Percentiles rank a stretch among this genome's conserved stretches.
These are phyloP conservation scores for Wickerhamomyces bovis DNA, from an alignment of 805 yeast species.

Conservation along the genomic window DNA sequence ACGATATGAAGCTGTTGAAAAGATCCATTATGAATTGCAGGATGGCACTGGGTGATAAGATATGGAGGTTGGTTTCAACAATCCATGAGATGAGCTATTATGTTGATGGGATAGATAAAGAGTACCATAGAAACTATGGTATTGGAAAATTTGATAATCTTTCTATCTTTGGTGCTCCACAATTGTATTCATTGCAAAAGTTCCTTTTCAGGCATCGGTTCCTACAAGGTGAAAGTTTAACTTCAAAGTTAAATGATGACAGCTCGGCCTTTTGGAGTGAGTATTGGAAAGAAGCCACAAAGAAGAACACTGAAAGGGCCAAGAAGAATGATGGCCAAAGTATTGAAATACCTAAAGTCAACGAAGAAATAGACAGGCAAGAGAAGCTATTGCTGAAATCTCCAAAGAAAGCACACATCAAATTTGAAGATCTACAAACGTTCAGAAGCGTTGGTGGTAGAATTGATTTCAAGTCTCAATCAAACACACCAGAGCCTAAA, in stretches of 20 bases:
- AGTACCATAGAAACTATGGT: slow-evolving; percentile 36
- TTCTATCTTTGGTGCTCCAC: slow-evolving; percentile 56
- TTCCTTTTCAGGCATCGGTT: slow-evolving; percentile 50
- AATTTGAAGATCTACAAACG: slow-evolving; percentile 7
- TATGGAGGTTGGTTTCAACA: slow-evolving; percentile 53
- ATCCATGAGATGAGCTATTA: slow-evolving; percentile 64
- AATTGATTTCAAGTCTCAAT: slow-evolving; percentile 1
- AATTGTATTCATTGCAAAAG: slow-evolving; percentile 43
- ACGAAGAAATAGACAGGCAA: slow-evolving; percentile 21
- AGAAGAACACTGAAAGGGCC: slow-evolving; percentile 31
- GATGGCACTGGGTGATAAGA: slow-evolving; percentile 42
- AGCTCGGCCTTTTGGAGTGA: slow-evolving; percentile 45
- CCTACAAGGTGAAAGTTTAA: slow-evolving; percentile 27
- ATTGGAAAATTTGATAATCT: slow-evolving; percentile 31
- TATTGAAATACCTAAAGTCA: slow-evolving; percentile 24
- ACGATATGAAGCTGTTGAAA: slow-evolving; percentile 38
- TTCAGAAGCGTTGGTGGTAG: slow-evolving; percentile 9
- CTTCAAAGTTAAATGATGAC: slow-evolving; percentile 26
- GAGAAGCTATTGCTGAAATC: slow-evolving; percentile 9
- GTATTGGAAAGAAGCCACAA: slow-evolving; percentile 43
- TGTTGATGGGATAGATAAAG: slow-evolving; percentile 38
- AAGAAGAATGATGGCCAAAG: slow-evolving; percentile 30
- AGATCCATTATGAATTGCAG: slow-evolving; percentile 40
- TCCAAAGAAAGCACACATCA: slow-evolving; percentile 2
- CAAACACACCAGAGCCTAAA: slow-evolving; percentile 9